phyloP scores from a whole-genome alignment of 495 filamentous ascomycete species.

The Xylaria flabelliformis region DNA sequence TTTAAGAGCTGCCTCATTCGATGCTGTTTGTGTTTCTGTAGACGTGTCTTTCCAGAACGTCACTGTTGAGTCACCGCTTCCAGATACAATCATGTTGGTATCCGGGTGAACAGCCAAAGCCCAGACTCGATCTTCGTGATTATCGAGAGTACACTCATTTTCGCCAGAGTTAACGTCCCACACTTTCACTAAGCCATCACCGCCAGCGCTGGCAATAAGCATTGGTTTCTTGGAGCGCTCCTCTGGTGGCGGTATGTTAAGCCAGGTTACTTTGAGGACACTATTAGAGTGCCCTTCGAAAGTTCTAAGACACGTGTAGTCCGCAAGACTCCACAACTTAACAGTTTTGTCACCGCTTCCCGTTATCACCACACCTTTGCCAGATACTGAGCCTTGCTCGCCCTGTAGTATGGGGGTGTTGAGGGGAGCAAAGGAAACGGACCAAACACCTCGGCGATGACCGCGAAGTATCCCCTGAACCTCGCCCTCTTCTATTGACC shows the following conservation, averaged over 20 bases:
- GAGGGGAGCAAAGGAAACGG: constrained; percentile 82
- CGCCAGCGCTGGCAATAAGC: constrained; percentile 84
- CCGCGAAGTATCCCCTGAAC: constrained; percentile 87
- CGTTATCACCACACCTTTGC: constrained; percentile 80
- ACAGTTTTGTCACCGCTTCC: constrained; percentile 95
- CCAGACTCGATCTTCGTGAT: constrained; percentile 94
- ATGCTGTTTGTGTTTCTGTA: constrained; percentile 72
- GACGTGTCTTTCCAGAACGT: constrained; percentile 97
- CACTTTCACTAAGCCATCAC: constrained; percentile 95
- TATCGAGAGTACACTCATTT: constrained; percentile 85
- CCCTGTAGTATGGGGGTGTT: constrained; percentile 74
- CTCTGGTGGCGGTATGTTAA: constrained; percentile 64
- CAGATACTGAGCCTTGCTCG: constrained; percentile 66
- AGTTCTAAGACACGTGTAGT: constrained; percentile 91
- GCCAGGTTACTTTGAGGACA: constrained; percentile 91
- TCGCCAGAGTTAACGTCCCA: constrained; percentile 88
- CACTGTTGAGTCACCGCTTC: constrained; percentile 84
- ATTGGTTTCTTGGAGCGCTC: constrained; percentile 57
- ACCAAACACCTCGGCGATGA: constrained; percentile 94
- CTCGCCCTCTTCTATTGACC: constrained; percentile 87
- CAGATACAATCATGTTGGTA: constrained; percentile 78
- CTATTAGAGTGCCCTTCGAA: constrained; percentile 97
- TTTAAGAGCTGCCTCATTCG: constrained; percentile 70
- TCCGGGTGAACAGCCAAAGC: constrained; percentile 75
- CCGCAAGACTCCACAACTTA: constrained; percentile 91